Evolutionary conservation across 306 rosid genomes (phyloP), one percentile per base, ranked within the genome.

Genomic region (Cucumis melo): DNA sequence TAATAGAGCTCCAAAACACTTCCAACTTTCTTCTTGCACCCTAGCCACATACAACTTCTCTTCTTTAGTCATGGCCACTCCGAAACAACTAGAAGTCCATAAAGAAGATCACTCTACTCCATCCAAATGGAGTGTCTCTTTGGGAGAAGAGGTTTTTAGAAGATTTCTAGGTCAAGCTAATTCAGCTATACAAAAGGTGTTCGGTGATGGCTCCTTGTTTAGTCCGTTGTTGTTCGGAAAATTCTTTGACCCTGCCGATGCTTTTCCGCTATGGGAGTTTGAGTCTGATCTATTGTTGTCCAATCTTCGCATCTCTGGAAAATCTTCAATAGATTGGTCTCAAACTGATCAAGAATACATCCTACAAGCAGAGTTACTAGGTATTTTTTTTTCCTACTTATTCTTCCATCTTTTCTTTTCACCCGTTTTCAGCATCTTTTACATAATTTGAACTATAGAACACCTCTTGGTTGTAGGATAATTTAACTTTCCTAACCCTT

Each of bases 261-360:
- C 98, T 23, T 94, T 94, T 79, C 98, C 98, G 27, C 87, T 94
- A 0, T 91, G 97, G 98, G 98, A 94, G 57, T 87, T 94, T 82
- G 97, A 94, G 77, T 87, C 97, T 2, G 95, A 94, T 63, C 56
- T 82, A 38, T 82, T 94, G 83, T 79, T 94, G 80, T 84, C 91
- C 39, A 81, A 84, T 78, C 86, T 90, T 60, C 81, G 88, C 77
- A 88, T 81, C 84, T 81, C 86, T 3, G 88, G 83, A 62, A 90
- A 85, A 82, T 85, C 74, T 70, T 72, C 91, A 8, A 85, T 87
- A 11, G 96, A 94, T 83, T 94, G 98, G 98, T 67, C 13, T 80
- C 91, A 82, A 73, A 87, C 85, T 13, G 92, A 88, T 55, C 91
- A 87, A 60, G 92, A 87, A 8, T 91, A 91, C 66, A 67, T 80